Evolutionary conservation across 2,329 filamentous ascomycete species (phyloP).

Genomic region (Akanthomyces lecanii): DNA sequence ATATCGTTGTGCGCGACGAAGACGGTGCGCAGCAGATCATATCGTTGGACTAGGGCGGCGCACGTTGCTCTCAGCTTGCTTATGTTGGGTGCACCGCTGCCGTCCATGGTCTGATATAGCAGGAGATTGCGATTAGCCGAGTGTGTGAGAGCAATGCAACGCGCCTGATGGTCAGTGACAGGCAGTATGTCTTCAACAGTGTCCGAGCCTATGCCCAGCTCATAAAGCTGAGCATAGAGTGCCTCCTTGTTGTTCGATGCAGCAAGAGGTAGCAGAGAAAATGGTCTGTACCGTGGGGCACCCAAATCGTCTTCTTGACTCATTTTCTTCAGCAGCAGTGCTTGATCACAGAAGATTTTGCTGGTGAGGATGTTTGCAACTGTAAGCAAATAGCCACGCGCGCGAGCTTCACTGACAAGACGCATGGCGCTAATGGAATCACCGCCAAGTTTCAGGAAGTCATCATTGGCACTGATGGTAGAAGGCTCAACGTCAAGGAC

Average conservation of each 20-base stretch:
- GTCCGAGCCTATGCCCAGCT: neutral
- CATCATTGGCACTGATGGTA: constrained; percentile 13
- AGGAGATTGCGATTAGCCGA: neutral
- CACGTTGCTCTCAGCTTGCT: neutral
- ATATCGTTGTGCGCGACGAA: neutral
- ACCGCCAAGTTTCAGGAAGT: constrained; percentile 17
- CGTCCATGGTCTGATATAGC: constrained; percentile 1
- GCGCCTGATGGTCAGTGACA: constrained; percentile 2
- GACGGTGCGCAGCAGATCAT: constrained; percentile 1
- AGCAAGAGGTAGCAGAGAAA: neutral
- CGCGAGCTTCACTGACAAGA: neutral
- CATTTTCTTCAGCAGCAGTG: neutral
- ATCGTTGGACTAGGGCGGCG: neutral
- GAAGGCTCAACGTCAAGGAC: constrained; percentile 10
- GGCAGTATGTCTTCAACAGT: neutral
- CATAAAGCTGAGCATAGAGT: neutral
- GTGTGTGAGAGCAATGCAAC: neutral
- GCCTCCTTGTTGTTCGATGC: neutral
- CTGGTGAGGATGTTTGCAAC: neutral
- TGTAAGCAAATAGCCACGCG: neutral
- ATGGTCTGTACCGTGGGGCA: neutral
- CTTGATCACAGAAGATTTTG: neutral
- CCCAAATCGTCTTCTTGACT: neutral
- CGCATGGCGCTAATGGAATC: constrained; percentile 19
- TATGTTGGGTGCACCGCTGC: neutral